Base-by-base conservation (phyloP, 306 rosid genomes). In the Casuarina cunninghamiana region DNA sequence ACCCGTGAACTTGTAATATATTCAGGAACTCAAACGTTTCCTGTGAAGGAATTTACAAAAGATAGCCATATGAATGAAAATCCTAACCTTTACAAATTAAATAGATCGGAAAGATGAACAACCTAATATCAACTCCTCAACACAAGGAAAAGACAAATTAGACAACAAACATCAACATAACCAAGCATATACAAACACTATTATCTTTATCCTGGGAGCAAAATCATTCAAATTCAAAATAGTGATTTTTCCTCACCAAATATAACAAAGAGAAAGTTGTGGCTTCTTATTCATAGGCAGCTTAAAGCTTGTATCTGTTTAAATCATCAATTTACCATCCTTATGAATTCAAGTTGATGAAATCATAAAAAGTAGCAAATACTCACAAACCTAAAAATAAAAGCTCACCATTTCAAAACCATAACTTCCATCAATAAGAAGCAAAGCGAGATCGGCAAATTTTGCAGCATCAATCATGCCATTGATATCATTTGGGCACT, bases 1-100 rank as follows among this genome's bases (percentile, higher is more conserved):
- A 90, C 50, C 98, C 97, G 76, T 95, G 98, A 74, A 85, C 90
- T 88, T 92, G 97, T 85, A 95, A 87, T 69, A 95, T 87, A 66
- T 95, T 92, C 67, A 95, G 97, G 83, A 95, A 95, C 80, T 95
- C 98, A 89, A 95, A 92, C 16, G 98, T 95, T 80, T 95, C 98
- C 98, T 94, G 87, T 68, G 83, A 83, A 53, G 55, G 17, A 35
- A 48, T 61, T 53, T 7, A 46, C 7, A 6, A 5, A 38, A n/a
- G 53, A 46, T 8, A 72, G 75, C 8, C 57, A 10, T 66, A 69
- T 19, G 48, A 49, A 5, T 3, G 19, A 54, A 44, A 39, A 80
- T 3, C 44, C 61, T 10, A 9, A 42, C 8, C 5, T n/a, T 42
- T 58, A 71, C 53, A 19, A 8, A 48, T 39, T 32, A 46, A 10